Conservation (phyloP, 768 basidiomycete genomes). For the Tricholoma flavovirens region DNA sequence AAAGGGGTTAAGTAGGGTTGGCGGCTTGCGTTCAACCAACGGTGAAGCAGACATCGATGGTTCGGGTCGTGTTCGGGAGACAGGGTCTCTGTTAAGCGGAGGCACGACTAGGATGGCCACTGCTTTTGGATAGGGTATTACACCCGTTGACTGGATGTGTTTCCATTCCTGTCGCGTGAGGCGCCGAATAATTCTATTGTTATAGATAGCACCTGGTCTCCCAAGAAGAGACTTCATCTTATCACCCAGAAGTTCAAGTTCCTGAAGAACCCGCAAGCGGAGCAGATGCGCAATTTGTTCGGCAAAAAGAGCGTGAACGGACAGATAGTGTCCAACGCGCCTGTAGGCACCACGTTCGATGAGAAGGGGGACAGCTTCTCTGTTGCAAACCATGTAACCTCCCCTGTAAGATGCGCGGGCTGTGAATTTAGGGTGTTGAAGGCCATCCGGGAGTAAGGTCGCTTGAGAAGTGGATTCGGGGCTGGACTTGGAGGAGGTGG, state of each 20-base stretch:
- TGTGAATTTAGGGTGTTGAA: slow-evolving; percentile 61
- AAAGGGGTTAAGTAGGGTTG: slow-evolving; percentile 6
- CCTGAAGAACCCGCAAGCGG: slow-evolving; percentile 71
- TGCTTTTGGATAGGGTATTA: slow-evolving; percentile 46
- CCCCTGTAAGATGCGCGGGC: slow-evolving; percentile 39
- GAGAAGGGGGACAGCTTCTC: slow-evolving; percentile 37
- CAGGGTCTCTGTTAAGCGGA: slow-evolving; percentile 51
- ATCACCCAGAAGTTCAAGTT: slow-evolving; percentile 55
- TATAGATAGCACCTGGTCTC: slow-evolving; percentile 16
- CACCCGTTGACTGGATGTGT: slow-evolving; percentile 37
- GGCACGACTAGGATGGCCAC: slow-evolving; percentile 68
- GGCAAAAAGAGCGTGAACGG: slow-evolving; percentile 38
- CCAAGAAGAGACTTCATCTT: slow-evolving; percentile 26
- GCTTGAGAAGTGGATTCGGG: slow-evolving; percentile 10
- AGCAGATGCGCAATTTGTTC: slow-evolving; percentile 61
- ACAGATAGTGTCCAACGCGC: slow-evolving; percentile 24
- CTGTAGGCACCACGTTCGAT: slow-evolving; percentile 30
- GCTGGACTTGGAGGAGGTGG: slow-evolving; percentile 3
- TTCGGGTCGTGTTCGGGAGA: slow-evolving; percentile 38
- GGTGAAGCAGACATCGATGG: slow-evolving; percentile 32
- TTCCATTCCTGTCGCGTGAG: slow-evolving; percentile 61
- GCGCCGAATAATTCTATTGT: slow-evolving; percentile 44
- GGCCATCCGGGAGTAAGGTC: slow-evolving; percentile 45
- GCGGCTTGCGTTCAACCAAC: slow-evolving; percentile 15
- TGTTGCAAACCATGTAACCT: slow-evolving; percentile 57